phyloP scores from a whole-genome alignment of 352 stramenopile species.

The Phytophthora nicotianae region DNA sequence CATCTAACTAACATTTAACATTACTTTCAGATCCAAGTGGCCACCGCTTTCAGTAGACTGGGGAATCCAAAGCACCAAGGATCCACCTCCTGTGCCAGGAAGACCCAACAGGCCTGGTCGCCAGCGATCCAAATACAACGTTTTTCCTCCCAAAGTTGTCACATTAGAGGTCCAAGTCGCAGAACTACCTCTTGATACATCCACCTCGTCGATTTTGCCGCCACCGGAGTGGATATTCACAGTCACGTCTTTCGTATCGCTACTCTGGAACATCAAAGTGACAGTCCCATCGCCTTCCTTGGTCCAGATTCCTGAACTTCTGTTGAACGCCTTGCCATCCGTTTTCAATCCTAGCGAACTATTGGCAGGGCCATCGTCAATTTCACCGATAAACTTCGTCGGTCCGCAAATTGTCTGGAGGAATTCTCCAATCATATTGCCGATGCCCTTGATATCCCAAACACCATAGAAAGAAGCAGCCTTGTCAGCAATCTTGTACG shows the following conservation, averaged over 20 bases:
- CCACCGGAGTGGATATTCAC: constrained; percentile 34
- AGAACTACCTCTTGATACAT: constrained; percentile 11
- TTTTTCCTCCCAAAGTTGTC: constrained; percentile 21
- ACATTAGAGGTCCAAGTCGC: constrained; percentile 22
- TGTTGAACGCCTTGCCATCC: constrained; percentile 34
- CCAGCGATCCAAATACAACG: constrained; percentile 22
- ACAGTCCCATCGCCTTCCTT: constrained; percentile 23
- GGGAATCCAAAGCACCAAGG: constrained; percentile 30
- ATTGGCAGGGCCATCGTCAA: constrained; percentile 38
- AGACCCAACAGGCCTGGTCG: constrained; percentile 24
- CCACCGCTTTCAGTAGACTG: constrained; percentile 7
- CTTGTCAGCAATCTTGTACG: constrained; percentile 37
- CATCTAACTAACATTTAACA: constrained; percentile 9
- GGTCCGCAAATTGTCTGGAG: constrained; percentile 49
- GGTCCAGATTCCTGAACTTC: constrained; percentile 28
- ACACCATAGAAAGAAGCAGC: constrained; percentile 36
- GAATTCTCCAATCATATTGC: constrained; percentile 31
- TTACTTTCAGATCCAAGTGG: constrained; percentile 7
- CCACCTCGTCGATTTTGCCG: constrained; percentile 21
- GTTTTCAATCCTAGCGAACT: constrained; percentile 34
- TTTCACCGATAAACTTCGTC: constrained; percentile 40
- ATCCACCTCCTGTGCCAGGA: constrained; percentile 33
- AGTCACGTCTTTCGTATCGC: constrained; percentile 27
- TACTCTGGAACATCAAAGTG: constrained; percentile 25
- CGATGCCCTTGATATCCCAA: constrained; percentile 44